Evolutionary conservation across 495 filamentous ascomycete genomes (phyloP), one percentile per base, ranked within the genome.

Genomic region (Penicillium simplicissimum): DNA sequence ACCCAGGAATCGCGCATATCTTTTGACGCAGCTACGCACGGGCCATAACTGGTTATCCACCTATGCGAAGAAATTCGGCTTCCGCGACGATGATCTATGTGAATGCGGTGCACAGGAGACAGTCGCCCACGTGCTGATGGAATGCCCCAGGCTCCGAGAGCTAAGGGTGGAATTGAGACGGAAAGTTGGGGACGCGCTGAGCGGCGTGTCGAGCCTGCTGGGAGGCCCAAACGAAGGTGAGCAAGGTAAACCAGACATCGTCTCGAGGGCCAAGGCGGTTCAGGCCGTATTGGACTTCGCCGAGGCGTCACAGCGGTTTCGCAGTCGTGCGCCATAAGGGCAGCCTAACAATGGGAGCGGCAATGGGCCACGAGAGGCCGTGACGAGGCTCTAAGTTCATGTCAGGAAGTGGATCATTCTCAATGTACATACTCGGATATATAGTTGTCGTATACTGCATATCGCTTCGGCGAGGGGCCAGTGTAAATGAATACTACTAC

Each of bases 281-380:
- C 28, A 65, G 38, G 67, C 68, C 31, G 61, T 68, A 21, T 28
- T 75, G 47, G 70, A 72, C 65, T 75, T 73, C 34, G 65, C 65
- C 7, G 65, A 75, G 62, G 67, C 62, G 52, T 75, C 65, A 57
- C 66, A 71, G 34, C 59, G 66, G 63, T 71, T 75, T 67, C 59
- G 60, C 15, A 75, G 70, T 62, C 64, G 62, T 52, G 68, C 67
- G 67, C 70, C 63, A 69, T 25, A 43, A 64, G 67, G 67, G 65
- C 61, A 66, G n/a, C n/a, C n/a, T n/a, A n/a, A n/a, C n/a, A n/a
- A n/a, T n/a, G n/a, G n/a, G n/a, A n/a, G n/a, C n/a, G 72, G 68
- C 56, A 61, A 67, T 63, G 54, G 67, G 67, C 69, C 64, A 70
- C 49, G 57, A 54, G 28, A 72, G 67, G 69, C 67, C 57, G 19